These are phyloP conservation scores for Stellera chamaejasme DNA, from an alignment of 345 rosid genomes.

Conservation along the genomic window DNA sequence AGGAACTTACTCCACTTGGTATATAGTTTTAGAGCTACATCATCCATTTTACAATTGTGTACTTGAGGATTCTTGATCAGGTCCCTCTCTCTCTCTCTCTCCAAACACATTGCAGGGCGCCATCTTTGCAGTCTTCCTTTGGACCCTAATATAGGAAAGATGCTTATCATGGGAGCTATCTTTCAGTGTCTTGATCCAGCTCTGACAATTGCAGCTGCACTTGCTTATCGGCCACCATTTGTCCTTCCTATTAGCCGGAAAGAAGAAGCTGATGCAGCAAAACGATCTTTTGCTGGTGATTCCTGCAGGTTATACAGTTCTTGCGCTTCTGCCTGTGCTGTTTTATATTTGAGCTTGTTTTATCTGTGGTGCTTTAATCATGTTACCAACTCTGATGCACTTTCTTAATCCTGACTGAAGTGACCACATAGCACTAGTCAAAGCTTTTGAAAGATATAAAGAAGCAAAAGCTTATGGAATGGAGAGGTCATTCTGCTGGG, in stretches of 20 bases:
- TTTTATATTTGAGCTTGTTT: background rate
- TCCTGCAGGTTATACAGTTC: slow-evolving; percentile 66
- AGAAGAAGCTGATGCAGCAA: slow-evolving; percentile 86
- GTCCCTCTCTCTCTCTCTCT: slow-evolving; percentile 1
- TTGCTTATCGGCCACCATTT: slow-evolving; percentile 87
- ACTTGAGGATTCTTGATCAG: slow-evolving; percentile 9
- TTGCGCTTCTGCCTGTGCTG: background rate
- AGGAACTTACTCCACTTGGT: slow-evolving; percentile 95
- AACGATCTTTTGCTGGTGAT: slow-evolving; percentile 85
- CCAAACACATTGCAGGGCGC: slow-evolving; percentile 37
- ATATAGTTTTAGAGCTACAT: slow-evolving; percentile 12
- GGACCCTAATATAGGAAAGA: slow-evolving; percentile 92
- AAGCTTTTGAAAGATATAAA: slow-evolving; percentile 80
- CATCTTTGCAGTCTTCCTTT: slow-evolving; percentile 83
- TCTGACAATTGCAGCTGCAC: slow-evolving; percentile 90
- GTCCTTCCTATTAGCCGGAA: slow-evolving; percentile 78
- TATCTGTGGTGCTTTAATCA: background rate
- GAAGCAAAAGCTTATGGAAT: slow-evolving; percentile 63
- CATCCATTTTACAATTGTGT: slow-evolving; percentile 6
- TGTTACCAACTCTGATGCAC: slow-evolving; percentile 5
- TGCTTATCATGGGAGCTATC: slow-evolving; percentile 92
- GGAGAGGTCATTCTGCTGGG: slow-evolving; percentile 81
- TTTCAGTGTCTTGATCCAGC: slow-evolving; percentile 95
- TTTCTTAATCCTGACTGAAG: slow-evolving; percentile 32
- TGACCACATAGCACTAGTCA: slow-evolving; percentile 93